These are phyloP conservation scores for Debaryomycetaceae sp. DNA, from an alignment of 1,139 yeast genomes.

Conservation along the genomic window DNA sequence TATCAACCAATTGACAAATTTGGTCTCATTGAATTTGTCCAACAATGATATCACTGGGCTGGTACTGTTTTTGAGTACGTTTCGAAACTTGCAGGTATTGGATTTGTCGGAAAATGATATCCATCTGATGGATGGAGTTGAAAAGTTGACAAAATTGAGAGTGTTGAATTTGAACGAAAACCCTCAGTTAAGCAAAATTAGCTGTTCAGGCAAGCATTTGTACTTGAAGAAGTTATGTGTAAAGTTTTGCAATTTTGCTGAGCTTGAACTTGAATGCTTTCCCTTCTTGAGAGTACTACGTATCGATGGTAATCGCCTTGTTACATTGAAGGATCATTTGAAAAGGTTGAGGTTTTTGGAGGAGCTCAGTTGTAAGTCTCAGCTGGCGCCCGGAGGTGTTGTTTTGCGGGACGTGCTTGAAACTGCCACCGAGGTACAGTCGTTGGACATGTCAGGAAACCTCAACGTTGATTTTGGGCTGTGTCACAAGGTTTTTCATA, in stretches of 20 bases:
- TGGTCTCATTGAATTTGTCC: constrained; percentile 38
- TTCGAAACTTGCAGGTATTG: constrained; percentile 42
- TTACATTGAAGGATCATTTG: constrained; percentile 19
- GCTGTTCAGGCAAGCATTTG: constrained; percentile 20
- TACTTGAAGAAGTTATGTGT: constrained; percentile 41
- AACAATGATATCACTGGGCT: constrained; percentile 37
- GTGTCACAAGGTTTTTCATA: constrained; percentile 10
- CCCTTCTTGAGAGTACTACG: constrained; percentile 42
- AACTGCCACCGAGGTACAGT: constrained; percentile 18
- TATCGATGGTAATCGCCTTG: constrained; percentile 42
- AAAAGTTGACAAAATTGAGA: constrained; percentile 30
- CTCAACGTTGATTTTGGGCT: constrained; percentile 4
- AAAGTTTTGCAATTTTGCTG: constrained; percentile 33
- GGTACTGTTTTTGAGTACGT: constrained; percentile 30
- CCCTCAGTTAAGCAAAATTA: constrained; percentile 19
- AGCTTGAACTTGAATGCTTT: constrained; percentile 27
- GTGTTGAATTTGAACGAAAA: constrained; percentile 44
- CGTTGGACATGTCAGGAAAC: constrained; percentile 41
- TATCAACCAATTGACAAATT: constrained; percentile 34
- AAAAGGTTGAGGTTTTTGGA: constrained; percentile 32
- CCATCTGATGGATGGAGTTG: constrained; percentile 28
- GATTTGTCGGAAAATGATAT: constrained; percentile 42
- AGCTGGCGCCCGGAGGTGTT: constrained; percentile 13
- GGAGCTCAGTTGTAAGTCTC: constrained; percentile 40
- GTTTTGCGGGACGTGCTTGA: constrained; percentile 18